phyloP scores from a whole-genome alignment of 2,329 filamentous ascomycete genomes.

The Colletotrichum sp. region DNA sequence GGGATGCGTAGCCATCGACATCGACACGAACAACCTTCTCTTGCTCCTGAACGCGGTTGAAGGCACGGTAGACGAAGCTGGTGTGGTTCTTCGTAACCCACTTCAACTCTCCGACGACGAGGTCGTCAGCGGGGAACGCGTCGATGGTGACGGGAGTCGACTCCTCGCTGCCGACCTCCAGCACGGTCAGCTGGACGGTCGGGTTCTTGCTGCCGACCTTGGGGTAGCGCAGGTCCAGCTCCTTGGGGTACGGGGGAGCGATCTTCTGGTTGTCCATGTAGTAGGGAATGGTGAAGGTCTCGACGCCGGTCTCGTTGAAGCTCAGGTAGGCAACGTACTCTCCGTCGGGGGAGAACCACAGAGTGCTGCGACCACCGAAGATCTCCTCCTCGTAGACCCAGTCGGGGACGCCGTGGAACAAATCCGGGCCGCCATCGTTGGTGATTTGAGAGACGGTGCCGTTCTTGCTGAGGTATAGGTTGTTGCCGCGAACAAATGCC shows the following conservation, averaged over 20 bases:
- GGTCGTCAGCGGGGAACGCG: conserved; percentile 63
- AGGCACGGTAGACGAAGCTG: conserved; percentile 68
- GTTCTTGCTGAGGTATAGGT: conserved; percentile 64
- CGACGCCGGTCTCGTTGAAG: conserved; percentile 80
- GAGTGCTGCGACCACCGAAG: conserved; percentile 78
- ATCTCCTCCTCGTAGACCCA: conserved; percentile 84
- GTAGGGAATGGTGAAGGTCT: conserved; percentile 69
- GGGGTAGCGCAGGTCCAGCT: conserved; percentile 70
- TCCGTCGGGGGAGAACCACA: conserved; percentile 95
- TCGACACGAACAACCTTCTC: conserved; percentile 68
- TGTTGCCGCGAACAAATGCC: conserved; percentile 71
- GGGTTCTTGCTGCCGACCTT: conserved; percentile 74
- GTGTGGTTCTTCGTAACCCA: conserved; percentile 69
- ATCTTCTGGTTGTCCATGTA: conserved; percentile 65
- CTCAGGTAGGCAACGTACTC: conserved; percentile 89
- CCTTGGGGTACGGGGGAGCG: conserved; percentile 65
- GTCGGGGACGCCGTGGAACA: conserved; percentile 69
- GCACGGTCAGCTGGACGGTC: conserved; percentile 64
- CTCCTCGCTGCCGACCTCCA: conserved; percentile 55
- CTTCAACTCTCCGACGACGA: conserved; percentile 70
- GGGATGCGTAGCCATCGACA: conserved; percentile 48
- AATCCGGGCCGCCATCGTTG: conserved; percentile 61
- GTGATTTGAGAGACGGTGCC: conserved; percentile 63
- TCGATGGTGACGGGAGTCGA: conserved; percentile 54
- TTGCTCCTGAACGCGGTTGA: conserved; percentile 71